phyloP scores from a whole-genome alignment of 1,139 yeast species.

The Nakaseomyces kungkrabaensis region DNA sequence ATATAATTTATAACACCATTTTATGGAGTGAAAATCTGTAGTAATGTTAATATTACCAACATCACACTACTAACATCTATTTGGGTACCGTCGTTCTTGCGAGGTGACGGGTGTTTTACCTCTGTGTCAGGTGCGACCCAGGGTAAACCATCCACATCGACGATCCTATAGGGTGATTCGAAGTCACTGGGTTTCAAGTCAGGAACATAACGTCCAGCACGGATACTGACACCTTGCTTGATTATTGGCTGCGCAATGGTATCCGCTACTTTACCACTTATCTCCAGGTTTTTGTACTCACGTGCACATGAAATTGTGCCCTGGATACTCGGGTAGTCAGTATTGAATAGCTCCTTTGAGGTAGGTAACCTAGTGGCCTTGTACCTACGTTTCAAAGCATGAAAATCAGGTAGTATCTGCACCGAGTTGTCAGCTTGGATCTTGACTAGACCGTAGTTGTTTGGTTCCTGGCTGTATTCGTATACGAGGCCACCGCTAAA shows the following conservation, averaged over 20 bases:
- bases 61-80: background rate
- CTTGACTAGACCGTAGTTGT: constrained; percentile 78
- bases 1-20: too few species aligned
- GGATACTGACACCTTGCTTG: constrained; percentile 37
- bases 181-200: constrained; percentile 21
- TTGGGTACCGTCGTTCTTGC: background rate
- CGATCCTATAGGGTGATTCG: constrained; percentile 8
- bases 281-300: constrained; percentile 44
- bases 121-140: background rate
- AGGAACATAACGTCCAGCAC: constrained; percentile 40
- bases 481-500: constrained; percentile 92
- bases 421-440: constrained; percentile 48
- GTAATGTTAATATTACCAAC: background rate
- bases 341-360: constrained; percentile 5
- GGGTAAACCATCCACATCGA: constrained; percentile 14
- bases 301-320: constrained; percentile 31
- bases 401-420: constrained; percentile 44
- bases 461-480: constrained; percentile 81
- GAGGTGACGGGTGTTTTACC: background rate
- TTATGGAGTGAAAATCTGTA: background rate
- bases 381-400: constrained; percentile 41
- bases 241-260: constrained; percentile 39
- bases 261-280: constrained; percentile 40
- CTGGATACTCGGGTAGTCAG: background rate
- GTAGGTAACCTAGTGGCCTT: constrained; percentile 29